Percentiles rank a stretch among this genome's conserved stretches.
phyloP scores from a whole-genome alignment of 2,329 filamentous ascomycete species.

The Ascochyta clinopodiicola region DNA sequence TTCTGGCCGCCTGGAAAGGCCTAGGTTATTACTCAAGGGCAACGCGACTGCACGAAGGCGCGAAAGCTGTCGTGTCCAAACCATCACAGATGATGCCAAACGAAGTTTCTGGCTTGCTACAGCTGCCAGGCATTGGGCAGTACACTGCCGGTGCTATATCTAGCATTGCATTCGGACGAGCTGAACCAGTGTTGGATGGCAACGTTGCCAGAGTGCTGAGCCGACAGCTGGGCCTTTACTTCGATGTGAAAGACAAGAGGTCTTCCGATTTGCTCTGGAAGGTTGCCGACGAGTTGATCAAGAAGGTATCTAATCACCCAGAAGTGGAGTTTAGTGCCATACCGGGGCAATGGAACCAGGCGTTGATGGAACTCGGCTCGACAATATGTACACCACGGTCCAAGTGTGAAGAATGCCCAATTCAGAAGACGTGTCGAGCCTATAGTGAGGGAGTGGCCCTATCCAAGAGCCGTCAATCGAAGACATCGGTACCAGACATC shows the following conservation, averaged over 20 bases:
- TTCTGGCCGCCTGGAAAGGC: constrained; percentile 65
- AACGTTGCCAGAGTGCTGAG: constrained; percentile 68
- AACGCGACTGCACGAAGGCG: constrained; percentile 64
- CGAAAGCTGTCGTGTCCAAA: constrained; percentile 55
- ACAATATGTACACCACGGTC: constrained; percentile 68
- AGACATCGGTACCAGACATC: constrained; percentile 29
- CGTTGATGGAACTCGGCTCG: constrained; percentile 70
- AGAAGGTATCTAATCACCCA: constrained; percentile 52
- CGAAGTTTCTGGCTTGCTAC: constrained; percentile 53
- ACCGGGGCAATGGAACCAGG: constrained; percentile 69
- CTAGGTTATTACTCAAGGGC: constrained; percentile 71
- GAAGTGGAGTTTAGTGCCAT: constrained; percentile 53
- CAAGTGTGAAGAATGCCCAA: constrained; percentile 55
- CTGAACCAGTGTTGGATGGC: constrained; percentile 68
- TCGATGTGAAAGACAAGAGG: constrained; percentile 64
- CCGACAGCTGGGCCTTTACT: constrained; percentile 64
- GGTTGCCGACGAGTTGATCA: constrained; percentile 63
- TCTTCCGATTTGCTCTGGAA: constrained; percentile 63
- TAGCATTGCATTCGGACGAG: constrained; percentile 66
- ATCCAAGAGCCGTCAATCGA: constrained; percentile 20
- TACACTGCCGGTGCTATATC: constrained; percentile 70
- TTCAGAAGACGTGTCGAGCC: constrained; percentile 42
- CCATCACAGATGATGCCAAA: constrained; percentile 51
- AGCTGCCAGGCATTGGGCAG: constrained; percentile 65
- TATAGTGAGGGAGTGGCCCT: constrained; percentile 41